Conservation (phyloP, 352 stramenopile species). For the Blastocystis sp. region DNA sequence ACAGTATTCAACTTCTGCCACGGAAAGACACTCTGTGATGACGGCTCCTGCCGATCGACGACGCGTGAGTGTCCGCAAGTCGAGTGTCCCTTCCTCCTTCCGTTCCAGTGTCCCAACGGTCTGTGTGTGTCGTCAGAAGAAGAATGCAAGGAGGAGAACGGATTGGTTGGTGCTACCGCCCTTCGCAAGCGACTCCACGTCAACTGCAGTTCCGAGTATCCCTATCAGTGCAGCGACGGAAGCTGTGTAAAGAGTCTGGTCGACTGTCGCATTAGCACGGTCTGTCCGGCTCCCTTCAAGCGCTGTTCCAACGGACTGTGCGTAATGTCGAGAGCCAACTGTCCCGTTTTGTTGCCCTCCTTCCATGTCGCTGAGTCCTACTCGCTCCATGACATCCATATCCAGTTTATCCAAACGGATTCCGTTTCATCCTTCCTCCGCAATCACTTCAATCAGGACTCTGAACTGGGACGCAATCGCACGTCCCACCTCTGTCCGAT, state of each 20-base stretch:
- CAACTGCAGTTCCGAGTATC: background rate
- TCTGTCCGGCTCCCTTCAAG: background rate
- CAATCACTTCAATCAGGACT: background rate
- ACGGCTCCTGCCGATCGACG: background rate
- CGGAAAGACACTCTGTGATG: slow-evolving; percentile 7
- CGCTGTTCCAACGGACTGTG: slow-evolving; percentile 27
- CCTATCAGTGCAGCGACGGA: background rate
- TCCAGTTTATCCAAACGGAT: slow-evolving; percentile 13
- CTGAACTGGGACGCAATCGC: too few species aligned
- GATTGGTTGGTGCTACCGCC: background rate
- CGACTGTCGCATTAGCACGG: background rate
- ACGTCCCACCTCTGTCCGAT: background rate
- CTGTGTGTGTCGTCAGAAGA: background rate
- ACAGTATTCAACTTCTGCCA: background rate
- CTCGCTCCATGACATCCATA: background rate
- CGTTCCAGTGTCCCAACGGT: background rate
- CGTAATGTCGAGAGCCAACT: background rate
- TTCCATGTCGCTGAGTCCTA: background rate
- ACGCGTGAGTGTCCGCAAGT: background rate
- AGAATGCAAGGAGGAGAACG: background rate
- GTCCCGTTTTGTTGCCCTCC: background rate
- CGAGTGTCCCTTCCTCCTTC: background rate
- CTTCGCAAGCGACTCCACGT: too few species aligned
- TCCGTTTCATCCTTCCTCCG: background rate
- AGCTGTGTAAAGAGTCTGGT: background rate